A percentile compares a stretch with the other conserved stretches of the same genome.
Conservation (phyloP, 768 basidiomycete species). For the Tricholoma hemisulphureum region DNA sequence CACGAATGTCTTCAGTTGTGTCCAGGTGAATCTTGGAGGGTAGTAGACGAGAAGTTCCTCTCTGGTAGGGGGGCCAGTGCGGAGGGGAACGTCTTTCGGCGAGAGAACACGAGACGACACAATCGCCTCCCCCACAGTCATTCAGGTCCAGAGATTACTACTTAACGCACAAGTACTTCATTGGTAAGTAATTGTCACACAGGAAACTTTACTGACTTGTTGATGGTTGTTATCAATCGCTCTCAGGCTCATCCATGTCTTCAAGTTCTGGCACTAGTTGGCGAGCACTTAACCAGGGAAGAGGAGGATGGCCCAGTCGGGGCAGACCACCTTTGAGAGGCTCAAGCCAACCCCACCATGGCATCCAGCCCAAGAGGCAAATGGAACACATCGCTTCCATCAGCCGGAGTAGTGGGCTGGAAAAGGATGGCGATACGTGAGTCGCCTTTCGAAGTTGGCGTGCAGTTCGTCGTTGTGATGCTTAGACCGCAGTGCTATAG, state of each 20-base stretch:
- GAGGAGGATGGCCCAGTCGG: constrained; percentile 15
- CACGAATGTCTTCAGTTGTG: constrained; percentile 71
- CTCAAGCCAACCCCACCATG: neutral
- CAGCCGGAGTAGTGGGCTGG: constrained; percentile 74
- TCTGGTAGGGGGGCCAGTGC: constrained; percentile 63
- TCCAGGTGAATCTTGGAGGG: constrained; percentile 75
- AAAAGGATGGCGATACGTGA: constrained; percentile 74
- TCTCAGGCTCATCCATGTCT: neutral
- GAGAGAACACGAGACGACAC: constrained; percentile 6
- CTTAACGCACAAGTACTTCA: too few relatives aligned
- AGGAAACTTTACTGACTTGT: too few relatives aligned
- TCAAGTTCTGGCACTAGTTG: neutral
- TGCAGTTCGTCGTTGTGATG: constrained; percentile 25
- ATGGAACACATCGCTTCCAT: constrained; percentile 73
- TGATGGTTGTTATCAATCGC: neutral
- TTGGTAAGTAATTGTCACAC: too few relatives aligned
- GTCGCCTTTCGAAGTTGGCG: constrained; percentile 22
- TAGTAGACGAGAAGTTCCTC: constrained; percentile 69
- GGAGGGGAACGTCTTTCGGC: constrained; percentile 35
- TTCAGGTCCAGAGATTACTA: neutral
- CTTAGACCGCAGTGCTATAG: constrained; percentile 40
- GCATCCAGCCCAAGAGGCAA: constrained; percentile 22
- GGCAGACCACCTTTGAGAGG: constrained; percentile 2
- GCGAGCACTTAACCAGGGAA: constrained; percentile 2
- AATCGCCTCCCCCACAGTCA: constrained; percentile 8